Conservation (phyloP, 192 early-diverging fungal species). For the Kappamyces sp. region DNA sequence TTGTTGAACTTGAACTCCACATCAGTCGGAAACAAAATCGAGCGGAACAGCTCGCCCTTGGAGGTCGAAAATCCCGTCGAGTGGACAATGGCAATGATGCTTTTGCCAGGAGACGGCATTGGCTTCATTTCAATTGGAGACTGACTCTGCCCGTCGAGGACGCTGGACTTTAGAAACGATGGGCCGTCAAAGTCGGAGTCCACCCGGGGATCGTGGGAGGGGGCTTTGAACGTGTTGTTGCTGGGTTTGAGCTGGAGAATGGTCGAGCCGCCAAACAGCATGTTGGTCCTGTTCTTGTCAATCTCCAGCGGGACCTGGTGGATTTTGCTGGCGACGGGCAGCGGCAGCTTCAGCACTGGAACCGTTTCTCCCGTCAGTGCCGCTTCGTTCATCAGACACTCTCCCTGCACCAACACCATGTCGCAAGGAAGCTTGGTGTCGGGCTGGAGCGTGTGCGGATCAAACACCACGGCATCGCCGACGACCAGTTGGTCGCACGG, state of each 20-base stretch:
- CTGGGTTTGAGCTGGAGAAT: conserved; percentile 21
- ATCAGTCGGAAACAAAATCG: conserved; percentile 34
- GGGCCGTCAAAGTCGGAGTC: too few species aligned
- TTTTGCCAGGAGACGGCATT: not conserved
- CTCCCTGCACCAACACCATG: conserved; percentile 38
- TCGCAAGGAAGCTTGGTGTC: conserved; percentile 21
- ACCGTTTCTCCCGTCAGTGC: conserved; percentile 38
- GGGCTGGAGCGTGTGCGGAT: not conserved
- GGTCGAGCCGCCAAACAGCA: conserved; percentile 32
- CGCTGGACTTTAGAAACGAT: too few species aligned
- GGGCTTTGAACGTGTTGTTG: conserved; percentile 5
- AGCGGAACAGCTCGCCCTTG: conserved; percentile 41
- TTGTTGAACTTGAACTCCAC: conserved; percentile 43
- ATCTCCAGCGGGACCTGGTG: not conserved
- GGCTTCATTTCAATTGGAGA: too few species aligned
- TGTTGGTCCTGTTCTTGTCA: conserved; percentile 25
- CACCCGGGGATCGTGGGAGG: too few species aligned
- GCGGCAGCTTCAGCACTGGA: conserved; percentile 28
- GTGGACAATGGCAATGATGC: conserved; percentile 31
- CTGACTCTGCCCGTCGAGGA: too few species aligned
- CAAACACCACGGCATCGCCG: conserved; percentile 37
- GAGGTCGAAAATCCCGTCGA: conserved; percentile 38
- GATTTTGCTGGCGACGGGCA: conserved; percentile 7
- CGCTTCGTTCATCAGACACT: conserved; percentile 32
- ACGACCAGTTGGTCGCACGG: conserved; percentile 27